Evolutionary conservation across 2,329 filamentous ascomycete species (phyloP).

Genomic region (Fusarium xyrophilum): DNA sequence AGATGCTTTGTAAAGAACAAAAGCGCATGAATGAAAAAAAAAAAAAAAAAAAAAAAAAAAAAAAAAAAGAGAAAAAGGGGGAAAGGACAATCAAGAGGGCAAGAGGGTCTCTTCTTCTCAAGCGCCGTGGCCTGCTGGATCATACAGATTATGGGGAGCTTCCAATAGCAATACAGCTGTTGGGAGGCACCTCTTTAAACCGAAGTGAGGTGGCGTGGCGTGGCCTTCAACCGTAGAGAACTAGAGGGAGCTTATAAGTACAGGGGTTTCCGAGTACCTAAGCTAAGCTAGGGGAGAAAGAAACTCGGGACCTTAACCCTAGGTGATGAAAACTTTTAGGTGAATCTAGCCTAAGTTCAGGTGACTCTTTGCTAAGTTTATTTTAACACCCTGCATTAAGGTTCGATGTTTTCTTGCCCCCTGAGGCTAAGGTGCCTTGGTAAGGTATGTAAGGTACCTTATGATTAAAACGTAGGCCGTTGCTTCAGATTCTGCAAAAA

Average conservation of each 20-base stretch:
- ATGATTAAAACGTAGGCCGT: neutral
- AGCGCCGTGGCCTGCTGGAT: constrained; percentile 19
- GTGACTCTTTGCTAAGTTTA: too few species aligned
- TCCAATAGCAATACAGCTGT: neutral
- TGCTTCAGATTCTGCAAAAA: neutral
- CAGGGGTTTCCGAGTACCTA: neutral
- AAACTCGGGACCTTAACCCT: too few species aligned
- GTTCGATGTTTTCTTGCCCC: too few species aligned
- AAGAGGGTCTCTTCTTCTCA: constrained; percentile 22
- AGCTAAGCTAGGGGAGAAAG: too few species aligned
- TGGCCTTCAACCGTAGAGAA: neutral
- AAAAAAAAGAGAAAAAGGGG: neutral
- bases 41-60: neutral
- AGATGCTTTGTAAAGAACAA: neutral
- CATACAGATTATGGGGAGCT: neutral
- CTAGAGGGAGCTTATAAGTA: neutral
- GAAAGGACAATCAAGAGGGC: constrained; percentile 4
- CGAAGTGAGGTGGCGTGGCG: neutral
- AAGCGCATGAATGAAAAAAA: neutral
- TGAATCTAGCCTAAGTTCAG: too few species aligned
- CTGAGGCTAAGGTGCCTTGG: neutral
- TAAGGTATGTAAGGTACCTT: neutral
- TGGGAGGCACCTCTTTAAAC: constrained; percentile 18
- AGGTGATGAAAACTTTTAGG: too few species aligned
- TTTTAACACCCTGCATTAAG: too few species aligned